Conservation (phyloP, 768 basidiomycete genomes). For the Boletus rufocinnamomeus region DNA sequence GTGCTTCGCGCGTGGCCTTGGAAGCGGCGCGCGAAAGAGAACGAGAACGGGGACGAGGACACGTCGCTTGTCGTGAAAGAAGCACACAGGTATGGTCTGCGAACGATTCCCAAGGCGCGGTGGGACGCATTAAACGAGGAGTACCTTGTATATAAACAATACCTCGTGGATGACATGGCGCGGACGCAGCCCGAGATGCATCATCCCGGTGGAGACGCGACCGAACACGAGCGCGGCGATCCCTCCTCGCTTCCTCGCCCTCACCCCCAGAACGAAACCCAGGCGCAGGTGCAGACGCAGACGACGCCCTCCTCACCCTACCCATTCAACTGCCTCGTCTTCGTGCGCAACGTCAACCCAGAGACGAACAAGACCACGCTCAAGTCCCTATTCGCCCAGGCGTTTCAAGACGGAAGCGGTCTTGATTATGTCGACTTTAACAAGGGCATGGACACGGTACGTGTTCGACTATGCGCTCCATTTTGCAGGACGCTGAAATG, state of each 20-base stretch:
- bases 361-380: conserved; percentile 84
- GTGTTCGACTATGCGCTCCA: conserved; percentile 15
- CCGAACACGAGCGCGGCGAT: not conserved
- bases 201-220: not conserved
- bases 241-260: not conserved
- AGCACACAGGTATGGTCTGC: conserved; percentile 60
- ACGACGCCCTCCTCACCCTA: conserved; percentile 42
- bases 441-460: conserved; percentile 74
- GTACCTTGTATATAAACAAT: conserved; percentile 63
- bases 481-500: not conserved
- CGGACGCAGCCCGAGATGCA: conserved; percentile 6
- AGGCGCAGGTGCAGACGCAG: conserved; percentile 8
- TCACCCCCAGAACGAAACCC: not conserved
- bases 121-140: conserved; percentile 71
- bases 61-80: conserved; percentile 34
- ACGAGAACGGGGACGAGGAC: not conserved
- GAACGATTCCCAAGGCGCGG: conserved; percentile 51
- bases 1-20: conserved; percentile 65
- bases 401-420: conserved; percentile 32
- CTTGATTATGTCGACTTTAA: conserved; percentile 81
- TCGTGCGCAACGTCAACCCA: conserved; percentile 67
- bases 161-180: conserved; percentile 51
- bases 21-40: conserved; percentile 33
- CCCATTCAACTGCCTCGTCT: conserved; percentile 68
- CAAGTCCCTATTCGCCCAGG: conserved; percentile 53